Evolutionary conservation across 768 basidiomycete genomes (phyloP).

Genomic region (Termitomyces titanicus): DNA sequence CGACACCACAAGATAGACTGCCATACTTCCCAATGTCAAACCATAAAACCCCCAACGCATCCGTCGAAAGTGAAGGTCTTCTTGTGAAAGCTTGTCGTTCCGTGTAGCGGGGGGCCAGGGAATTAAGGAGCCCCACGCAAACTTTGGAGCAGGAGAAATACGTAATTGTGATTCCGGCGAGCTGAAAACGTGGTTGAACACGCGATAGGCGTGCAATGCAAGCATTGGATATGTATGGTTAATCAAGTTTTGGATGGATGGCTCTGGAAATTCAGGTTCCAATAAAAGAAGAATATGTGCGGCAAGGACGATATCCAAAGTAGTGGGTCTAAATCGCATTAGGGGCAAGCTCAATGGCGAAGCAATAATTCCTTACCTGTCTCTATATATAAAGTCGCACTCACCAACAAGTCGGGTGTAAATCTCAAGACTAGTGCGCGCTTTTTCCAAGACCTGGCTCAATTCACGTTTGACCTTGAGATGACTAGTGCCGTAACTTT

Average conservation of each 20-base stretch:
- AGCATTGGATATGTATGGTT: slow-evolving; percentile 54
- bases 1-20: slow-evolving; percentile 32
- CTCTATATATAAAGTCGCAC: slow-evolving; percentile 47
- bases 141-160: slow-evolving; percentile 11
- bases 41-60: slow-evolving; percentile 55
- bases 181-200: slow-evolving; percentile 31
- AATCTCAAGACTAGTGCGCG: slow-evolving; percentile 51
- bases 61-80: slow-evolving; percentile 43
- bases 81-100: slow-evolving; percentile 26
- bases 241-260: slow-evolving; percentile 52
- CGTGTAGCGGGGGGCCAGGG: slow-evolving; percentile 23
- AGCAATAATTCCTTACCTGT: slow-evolving; percentile 32
- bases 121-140: slow-evolving; percentile 36
- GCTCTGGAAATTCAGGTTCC: slow-evolving; percentile 58
- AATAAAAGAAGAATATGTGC: slow-evolving; percentile 63
- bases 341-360: not conserved
- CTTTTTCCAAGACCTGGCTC: slow-evolving; percentile 54
- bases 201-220: slow-evolving; percentile 51
- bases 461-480: not conserved
- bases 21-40: slow-evolving; percentile 38
- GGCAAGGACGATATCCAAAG: slow-evolving; percentile 63
- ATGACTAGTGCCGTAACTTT: not conserved
- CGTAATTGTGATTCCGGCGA: slow-evolving; percentile 14
- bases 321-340: slow-evolving; percentile 44
- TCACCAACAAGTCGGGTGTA: slow-evolving; percentile 53